A percentile compares a stretch with the other conserved stretches of the same genome.
Evolutionary conservation across 208 protist genomes (phyloP).

Genomic region (Tetramitus jugosus): DNA sequence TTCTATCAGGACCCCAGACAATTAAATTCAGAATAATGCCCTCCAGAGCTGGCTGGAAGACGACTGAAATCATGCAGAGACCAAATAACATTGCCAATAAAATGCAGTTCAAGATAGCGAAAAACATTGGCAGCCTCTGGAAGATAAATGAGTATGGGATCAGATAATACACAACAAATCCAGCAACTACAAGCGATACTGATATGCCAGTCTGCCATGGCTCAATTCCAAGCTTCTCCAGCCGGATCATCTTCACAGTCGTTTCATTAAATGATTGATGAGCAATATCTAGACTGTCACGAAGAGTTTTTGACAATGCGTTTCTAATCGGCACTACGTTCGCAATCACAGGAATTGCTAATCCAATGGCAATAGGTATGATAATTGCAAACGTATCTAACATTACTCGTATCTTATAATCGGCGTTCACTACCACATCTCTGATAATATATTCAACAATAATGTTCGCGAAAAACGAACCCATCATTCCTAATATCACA

Average conservation of each 20-base stretch:
- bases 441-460: slow-evolving; percentile 32
- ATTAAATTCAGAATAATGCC: slow-evolving; percentile 55
- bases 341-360: slow-evolving; percentile 68
- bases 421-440: slow-evolving; percentile 35
- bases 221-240: slow-evolving; percentile 73
- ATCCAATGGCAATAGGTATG: slow-evolving; percentile 53
- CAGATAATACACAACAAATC: slow-evolving; percentile 87
- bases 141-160: slow-evolving; percentile 81
- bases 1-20: slow-evolving; percentile 66
- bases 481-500: slow-evolving; percentile 54
- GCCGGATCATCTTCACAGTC: slow-evolving; percentile 63
- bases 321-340: slow-evolving; percentile 61
- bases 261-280: slow-evolving; percentile 73
- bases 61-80: slow-evolving; percentile 66
- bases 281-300: slow-evolving; percentile 84
- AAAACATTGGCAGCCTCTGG: slow-evolving; percentile 70
- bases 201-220: slow-evolving; percentile 60
- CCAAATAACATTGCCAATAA: slow-evolving; percentile 80
- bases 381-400: slow-evolving; percentile 36
- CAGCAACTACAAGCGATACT: slow-evolving; percentile 60
- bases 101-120: slow-evolving; percentile 71
- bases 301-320: slow-evolving; percentile 64
- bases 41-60: slow-evolving; percentile 63
- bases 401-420: neutral
- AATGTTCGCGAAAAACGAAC: slow-evolving; percentile 57